Percentiles rank a stretch among this genome's conserved stretches.
Conservation (phyloP, 306 rosid species). For the Inga leiocalycina region DNA sequence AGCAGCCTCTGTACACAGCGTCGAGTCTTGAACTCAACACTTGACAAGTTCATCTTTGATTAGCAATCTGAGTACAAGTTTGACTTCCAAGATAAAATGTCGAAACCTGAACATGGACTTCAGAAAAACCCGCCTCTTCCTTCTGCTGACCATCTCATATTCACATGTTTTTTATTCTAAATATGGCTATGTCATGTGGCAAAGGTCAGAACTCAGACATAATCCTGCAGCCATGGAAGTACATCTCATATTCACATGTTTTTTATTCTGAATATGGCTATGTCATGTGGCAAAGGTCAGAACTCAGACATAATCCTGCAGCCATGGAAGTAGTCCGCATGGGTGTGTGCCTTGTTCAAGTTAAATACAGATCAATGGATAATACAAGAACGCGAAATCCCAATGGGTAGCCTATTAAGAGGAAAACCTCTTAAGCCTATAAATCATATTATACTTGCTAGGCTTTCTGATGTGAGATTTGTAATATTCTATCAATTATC, state of each 20-base stretch:
- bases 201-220: not conserved
- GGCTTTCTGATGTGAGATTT: no score
- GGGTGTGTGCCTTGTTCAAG: not conserved
- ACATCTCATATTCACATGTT: not conserved
- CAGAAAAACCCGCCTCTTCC: not conserved
- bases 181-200: not conserved
- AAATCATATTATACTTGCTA: no score
- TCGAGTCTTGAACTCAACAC: not conserved
- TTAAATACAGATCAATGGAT: not conserved
- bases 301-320: not conserved
- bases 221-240: not conserved
- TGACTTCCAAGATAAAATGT: slow-evolving; percentile 20
- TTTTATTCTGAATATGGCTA: not conserved
- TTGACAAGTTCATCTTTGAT: not conserved
- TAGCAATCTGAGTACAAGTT: not conserved
- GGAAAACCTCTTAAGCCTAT: no score
- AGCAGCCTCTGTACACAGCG: not conserved
- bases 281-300: not conserved
- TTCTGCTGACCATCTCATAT: not conserved
- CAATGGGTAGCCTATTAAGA: no score
- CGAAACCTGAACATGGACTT: not conserved
- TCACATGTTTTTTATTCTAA: not conserved
- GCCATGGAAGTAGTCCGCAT: not conserved
- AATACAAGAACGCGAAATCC: not conserved
- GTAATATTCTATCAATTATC: no score